These are phyloP conservation scores for Claviceps capensis DNA, from an alignment of 2,329 filamentous ascomycete genomes.

Conservation along the genomic window DNA sequence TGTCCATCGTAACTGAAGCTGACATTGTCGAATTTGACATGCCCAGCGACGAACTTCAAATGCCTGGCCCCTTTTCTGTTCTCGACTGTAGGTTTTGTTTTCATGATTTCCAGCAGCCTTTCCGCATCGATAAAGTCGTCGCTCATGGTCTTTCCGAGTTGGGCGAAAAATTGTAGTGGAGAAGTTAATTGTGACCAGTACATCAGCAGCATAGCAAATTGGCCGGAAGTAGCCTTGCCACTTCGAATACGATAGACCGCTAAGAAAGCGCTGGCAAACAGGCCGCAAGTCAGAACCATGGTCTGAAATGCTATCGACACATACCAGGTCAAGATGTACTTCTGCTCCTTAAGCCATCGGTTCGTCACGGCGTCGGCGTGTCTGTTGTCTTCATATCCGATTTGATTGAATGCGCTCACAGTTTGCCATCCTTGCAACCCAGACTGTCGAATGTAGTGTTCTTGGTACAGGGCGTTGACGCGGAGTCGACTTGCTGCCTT, in stretches of 20 bases:
- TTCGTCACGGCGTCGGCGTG: slow-evolving; percentile 36
- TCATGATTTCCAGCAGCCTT: slow-evolving; percentile 43
- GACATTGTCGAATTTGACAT: slow-evolving; percentile 41
- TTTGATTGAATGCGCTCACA: slow-evolving; percentile 45
- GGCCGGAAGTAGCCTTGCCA: slow-evolving; percentile 45
- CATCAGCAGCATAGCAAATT: slow-evolving; percentile 57
- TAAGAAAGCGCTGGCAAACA: slow-evolving; percentile 48
- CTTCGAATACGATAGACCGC: slow-evolving; percentile 53
- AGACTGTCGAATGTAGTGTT: slow-evolving; percentile 40
- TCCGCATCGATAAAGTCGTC: slow-evolving; percentile 44
- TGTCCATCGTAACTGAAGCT: slow-evolving; percentile 46
- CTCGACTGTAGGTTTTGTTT: slow-evolving; percentile 39
- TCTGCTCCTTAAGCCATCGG: slow-evolving; percentile 24
- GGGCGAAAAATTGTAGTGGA: slow-evolving; percentile 56
- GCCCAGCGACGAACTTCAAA: slow-evolving; percentile 36
- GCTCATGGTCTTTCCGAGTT: slow-evolving; percentile 40
- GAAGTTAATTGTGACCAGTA: slow-evolving; percentile 63
- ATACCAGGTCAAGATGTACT: slow-evolving; percentile 29
- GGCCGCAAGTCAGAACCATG: slow-evolving; percentile 53
- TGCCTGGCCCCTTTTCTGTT: slow-evolving; percentile 37
- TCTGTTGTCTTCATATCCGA: slow-evolving; percentile 40
- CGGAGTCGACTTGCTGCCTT: slow-evolving; percentile 35
- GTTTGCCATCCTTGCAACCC: slow-evolving; percentile 47
- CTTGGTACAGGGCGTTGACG: slow-evolving; percentile 39
- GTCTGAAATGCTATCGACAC: slow-evolving; percentile 42